Percentiles rank a stretch among this genome's conserved stretches.
Evolutionary conservation across 306 rosid genomes (phyloP).

Genomic region (Corylus heterophylla): DNA sequence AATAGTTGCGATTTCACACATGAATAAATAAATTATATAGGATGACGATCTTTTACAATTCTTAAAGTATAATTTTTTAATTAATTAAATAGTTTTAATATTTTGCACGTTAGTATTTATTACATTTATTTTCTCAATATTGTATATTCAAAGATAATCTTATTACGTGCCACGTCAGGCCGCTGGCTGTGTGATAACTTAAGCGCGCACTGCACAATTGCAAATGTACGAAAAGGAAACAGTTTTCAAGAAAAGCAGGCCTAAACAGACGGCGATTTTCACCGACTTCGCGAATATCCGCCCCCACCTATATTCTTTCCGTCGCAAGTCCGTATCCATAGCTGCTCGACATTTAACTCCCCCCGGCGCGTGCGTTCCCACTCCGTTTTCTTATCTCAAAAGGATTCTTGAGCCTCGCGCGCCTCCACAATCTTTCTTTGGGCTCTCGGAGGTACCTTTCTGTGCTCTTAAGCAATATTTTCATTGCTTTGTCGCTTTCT

Average conservation of each 20-base stretch:
- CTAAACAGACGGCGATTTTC: slow-evolving; percentile 12
- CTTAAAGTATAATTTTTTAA: too few species aligned
- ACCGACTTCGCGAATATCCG: not conserved
- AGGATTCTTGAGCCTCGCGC: not conserved
- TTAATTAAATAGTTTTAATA: too few species aligned
- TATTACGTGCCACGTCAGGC: slow-evolving; percentile 2
- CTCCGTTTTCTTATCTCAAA: not conserved
- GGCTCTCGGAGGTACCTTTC: not conserved
- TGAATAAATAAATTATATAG: too few species aligned
- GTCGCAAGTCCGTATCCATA: not conserved
- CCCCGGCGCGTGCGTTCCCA: not conserved
- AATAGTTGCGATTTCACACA: too few species aligned
- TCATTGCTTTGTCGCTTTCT: not conserved
- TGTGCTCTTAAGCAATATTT: not conserved
- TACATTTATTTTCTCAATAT: too few species aligned
- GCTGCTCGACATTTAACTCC: slow-evolving; percentile 1
- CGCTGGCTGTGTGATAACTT: not conserved
- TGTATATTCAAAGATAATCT: too few species aligned
- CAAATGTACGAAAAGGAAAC: not conserved
- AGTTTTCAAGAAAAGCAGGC: slow-evolving; percentile 18
- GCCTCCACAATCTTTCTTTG: not conserved
- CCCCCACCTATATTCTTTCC: slow-evolving; percentile 5
- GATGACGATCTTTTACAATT: too few species aligned
- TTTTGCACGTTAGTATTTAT: too few species aligned
- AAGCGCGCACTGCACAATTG: not conserved